A percentile compares a stretch with the other conserved stretches of the same genome.
These are phyloP conservation scores for Naganishia liquefaciens DNA, from an alignment of 1,284 basidiomycete species.

Conservation along the genomic window DNA sequence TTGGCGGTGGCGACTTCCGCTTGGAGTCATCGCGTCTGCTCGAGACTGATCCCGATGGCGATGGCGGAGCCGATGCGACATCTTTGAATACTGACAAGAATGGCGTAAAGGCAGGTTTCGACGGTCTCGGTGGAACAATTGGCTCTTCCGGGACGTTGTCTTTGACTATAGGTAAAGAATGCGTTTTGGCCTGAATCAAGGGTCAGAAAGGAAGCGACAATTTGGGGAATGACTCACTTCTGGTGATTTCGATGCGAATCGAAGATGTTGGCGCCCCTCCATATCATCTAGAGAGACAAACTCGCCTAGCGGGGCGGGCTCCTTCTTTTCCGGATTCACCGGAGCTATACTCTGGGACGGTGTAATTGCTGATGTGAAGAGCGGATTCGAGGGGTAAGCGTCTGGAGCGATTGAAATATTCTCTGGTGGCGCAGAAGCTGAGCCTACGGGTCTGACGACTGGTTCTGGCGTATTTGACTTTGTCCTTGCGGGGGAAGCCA, in stretches of 20 bases:
- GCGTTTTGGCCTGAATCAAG: neutral
- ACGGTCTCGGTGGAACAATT: neutral
- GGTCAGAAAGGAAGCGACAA: neutral
- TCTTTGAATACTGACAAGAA: conserved; percentile 14
- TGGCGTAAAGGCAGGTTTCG: conserved; percentile 10
- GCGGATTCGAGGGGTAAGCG: neutral
- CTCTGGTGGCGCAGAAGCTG: too few relatives aligned
- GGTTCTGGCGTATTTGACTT: too few relatives aligned
- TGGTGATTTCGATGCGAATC: conserved; percentile 14
- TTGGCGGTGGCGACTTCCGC: neutral
- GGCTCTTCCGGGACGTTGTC: neutral
- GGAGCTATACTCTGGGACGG: too few relatives aligned
- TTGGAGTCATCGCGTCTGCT: neutral
- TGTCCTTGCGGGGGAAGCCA: too few relatives aligned
- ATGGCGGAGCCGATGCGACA: conserved; percentile 5
- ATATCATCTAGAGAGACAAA: conserved; percentile 21
- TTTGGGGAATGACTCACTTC: neutral
- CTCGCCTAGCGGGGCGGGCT: conserved; percentile 15
- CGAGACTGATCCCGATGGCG: neutral
- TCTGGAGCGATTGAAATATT: neutral
- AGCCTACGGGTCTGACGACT: too few relatives aligned
- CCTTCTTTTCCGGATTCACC: conserved; percentile 4
- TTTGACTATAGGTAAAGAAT: neutral
- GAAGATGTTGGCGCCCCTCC: conserved; percentile 20
- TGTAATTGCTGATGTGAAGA: too few relatives aligned